Conservation (phyloP, 345 rosid genomes). For the Anacardium occidentale region DNA sequence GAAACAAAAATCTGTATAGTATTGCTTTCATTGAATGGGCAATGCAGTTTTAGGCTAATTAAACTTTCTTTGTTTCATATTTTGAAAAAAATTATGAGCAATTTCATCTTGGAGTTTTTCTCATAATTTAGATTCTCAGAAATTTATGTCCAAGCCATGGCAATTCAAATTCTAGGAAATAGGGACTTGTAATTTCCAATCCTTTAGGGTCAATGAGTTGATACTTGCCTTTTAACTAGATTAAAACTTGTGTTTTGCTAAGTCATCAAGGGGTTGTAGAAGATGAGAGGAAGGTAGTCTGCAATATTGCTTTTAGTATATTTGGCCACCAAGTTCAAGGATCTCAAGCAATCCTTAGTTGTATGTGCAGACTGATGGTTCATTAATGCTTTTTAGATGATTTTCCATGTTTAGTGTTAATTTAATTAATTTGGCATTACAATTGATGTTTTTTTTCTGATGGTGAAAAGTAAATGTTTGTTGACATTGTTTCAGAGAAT, state of each 20-base stretch:
- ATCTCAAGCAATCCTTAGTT: neutral
- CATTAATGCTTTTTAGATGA: neutral
- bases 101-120: neutral
- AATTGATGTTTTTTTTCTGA: neutral
- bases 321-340: neutral
- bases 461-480: neutral
- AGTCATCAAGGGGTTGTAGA: neutral
- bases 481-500: neutral
- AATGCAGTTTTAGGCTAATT: neutral
- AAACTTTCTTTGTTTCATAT: neutral
- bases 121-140: neutral
- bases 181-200: neutral
- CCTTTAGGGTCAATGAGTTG: neutral
- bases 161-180: neutral
- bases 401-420: neutral
- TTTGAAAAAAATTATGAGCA: too few relatives aligned
- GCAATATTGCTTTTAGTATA: neutral
- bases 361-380: slow-evolving; percentile 1
- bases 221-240: neutral
- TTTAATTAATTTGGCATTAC: neutral
- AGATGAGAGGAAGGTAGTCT: slow-evolving; percentile 7
- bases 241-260: neutral
- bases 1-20: neutral
- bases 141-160: neutral
- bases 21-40: neutral